A percentile compares a stretch with the other conserved stretches of the same genome.
phyloP scores from a whole-genome alignment of 306 rosid genomes.

The Sechiopsis laciniata region DNA sequence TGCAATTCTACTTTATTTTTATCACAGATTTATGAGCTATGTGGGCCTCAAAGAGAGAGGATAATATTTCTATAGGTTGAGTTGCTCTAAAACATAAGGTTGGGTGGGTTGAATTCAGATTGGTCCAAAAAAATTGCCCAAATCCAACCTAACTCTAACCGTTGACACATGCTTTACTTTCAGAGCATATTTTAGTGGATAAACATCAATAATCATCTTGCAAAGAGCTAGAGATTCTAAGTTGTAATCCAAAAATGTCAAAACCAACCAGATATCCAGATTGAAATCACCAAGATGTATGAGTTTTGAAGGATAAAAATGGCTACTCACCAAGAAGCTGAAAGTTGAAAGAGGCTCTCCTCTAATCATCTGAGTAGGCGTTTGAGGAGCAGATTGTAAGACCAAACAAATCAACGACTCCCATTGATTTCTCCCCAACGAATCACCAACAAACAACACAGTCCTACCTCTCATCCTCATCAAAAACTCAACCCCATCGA shows the following conservation, averaged over 20 bases:
- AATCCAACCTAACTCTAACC: too few species aligned
- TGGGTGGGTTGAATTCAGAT: too few species aligned
- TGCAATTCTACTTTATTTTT: too few species aligned
- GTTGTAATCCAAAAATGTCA: neutral
- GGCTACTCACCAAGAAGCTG: conserved; percentile 62
- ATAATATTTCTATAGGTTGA: too few species aligned
- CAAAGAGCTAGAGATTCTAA: neutral
- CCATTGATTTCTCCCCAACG: conserved; percentile 90
- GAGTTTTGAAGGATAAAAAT: neutral
- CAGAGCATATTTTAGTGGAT: too few species aligned
- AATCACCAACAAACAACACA: conserved; percentile 88
- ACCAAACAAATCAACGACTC: conserved; percentile 79
- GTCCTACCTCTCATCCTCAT: conserved; percentile 68
- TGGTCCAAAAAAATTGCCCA: too few species aligned
- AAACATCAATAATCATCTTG: too few species aligned
- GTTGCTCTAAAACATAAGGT: too few species aligned
- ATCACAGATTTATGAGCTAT: too few species aligned
- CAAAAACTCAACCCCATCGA: conserved; percentile 76
- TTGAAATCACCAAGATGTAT: neutral
- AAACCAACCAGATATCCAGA: neutral
- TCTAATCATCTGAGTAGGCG: conserved; percentile 57
- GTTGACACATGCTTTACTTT: too few species aligned
- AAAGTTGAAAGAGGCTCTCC: conserved; percentile 81
- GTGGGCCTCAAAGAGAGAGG: too few species aligned
- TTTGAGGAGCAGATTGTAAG: conserved; percentile 47